Evolutionary conservation across 2,329 filamentous ascomycete genomes (phyloP), one percentile per base, ranked within the genome.

Genomic region (Blastomyces percursus): DNA sequence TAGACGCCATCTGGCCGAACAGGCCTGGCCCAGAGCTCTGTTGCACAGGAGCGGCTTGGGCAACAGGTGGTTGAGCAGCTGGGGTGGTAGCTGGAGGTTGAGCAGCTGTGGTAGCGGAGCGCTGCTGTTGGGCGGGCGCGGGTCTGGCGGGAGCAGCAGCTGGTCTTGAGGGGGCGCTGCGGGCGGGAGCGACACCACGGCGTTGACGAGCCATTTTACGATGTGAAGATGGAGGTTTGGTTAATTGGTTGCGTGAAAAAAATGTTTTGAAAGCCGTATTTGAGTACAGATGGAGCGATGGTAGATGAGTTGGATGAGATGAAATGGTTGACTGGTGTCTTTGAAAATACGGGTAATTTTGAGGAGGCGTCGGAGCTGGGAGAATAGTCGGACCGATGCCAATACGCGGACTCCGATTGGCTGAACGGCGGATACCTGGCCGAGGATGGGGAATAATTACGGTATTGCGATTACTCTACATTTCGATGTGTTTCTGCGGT

Each of bases 1-100:
- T 99, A 74, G 87, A 91, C 68, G 94, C 94, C 89, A 99, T 96
- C 82, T 97, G 91, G 64, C 91, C 93, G 70, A 99, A 91, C 12
- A 99, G 82, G 67, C 94, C 93, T 5, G 91, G 87, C 35, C 91
- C 90, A 68, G 87, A 82, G 61, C 80, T 78, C 68, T 77, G 79
- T 65, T 78, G 76, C 59, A 73, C 73, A 35, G 73, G 72, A 40
- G 71, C 78, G 65, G 74, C 71, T 66, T 73, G 78, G 60, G 80
- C 76, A 61, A 77, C 75, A 62, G 78, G 79, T 63, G 76, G 74
- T 44, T 80, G 76, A 70, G 87, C 83, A 67, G 90, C 90, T 63
- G 88, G 82, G 69, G 89, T 27, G 27, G 67, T 70, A 44, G 76
- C 75, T 30, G 78, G 79, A 63, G 76, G 74, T 46, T 80, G 76